Conservation (phyloP, 352 stramenopile genomes). For the Globisporangium irregulare region DNA sequence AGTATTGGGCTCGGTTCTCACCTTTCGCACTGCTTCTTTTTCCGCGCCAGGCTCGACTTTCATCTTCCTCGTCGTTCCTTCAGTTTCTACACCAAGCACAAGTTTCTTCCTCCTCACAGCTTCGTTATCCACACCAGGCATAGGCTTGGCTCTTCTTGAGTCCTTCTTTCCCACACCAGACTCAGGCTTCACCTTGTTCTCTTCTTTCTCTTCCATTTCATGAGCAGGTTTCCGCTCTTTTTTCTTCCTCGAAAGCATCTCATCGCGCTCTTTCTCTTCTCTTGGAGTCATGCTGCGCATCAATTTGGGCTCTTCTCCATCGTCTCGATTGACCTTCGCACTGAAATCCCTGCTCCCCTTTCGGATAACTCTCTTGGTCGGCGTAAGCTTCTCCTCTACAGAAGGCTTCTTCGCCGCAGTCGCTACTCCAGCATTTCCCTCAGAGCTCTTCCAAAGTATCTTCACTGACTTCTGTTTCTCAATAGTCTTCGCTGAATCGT, state of each 20-base stretch:
- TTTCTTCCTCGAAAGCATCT: background rate
- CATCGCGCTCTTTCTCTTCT: slow-evolving; percentile 4
- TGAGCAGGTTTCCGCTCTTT: background rate
- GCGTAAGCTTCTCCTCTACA: background rate
- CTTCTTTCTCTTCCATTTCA: background rate
- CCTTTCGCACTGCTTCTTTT: background rate
- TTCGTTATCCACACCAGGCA: background rate
- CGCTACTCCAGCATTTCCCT: background rate
- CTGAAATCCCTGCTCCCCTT: background rate
- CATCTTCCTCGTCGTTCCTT: background rate
- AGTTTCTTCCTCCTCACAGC: background rate
- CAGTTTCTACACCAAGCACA: background rate
- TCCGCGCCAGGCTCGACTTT: background rate
- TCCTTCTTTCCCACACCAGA: background rate
- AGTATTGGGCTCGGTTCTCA: background rate
- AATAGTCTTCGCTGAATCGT: background rate
- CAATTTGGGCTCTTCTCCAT: slow-evolving; percentile 2
- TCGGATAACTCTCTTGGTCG: background rate
- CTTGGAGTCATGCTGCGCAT: background rate
- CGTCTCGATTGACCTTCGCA: background rate
- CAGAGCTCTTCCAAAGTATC: background rate
- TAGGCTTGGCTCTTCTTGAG: background rate
- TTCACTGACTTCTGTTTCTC: background rate
- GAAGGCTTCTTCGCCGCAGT: background rate
- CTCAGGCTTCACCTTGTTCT: background rate